Base-by-base conservation (phyloP, 805 yeast genomes). In the Geotrichum ghanense region DNA sequence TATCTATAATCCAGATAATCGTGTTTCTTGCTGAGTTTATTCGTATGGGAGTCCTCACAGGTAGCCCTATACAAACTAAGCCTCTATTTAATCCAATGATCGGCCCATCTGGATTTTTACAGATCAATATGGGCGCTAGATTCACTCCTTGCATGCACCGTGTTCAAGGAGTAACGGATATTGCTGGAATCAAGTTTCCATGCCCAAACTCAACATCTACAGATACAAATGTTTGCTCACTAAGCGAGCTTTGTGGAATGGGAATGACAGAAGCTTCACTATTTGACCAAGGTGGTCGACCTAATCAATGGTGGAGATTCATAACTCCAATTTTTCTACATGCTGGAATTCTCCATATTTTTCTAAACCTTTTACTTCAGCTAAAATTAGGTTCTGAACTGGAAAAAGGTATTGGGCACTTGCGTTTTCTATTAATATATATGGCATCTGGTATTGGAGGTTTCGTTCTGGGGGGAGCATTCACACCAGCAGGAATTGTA, bases 51-150 rank as follows among this genome's bases (percentile, higher is more conserved):
- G 54, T 59, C 3, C 65, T 75, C 41, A 81, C 88, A 0, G 84
- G 85, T 2, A 69, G 74, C 14, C 76, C 81, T 2, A 72, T 82
- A 50, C 85, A 78, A 57, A 78, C 84, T 0, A 61, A 78, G 53
- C 89, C 89, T 3, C 74, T 76, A 50, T 79, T 82, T 66, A 82
- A 82, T 58, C 89, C 88, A 3, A 81, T 82, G 88, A 59, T 82
- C 22, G 89, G 89, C 1, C 89, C 89, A 10, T 79, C 86, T 2
- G 64, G 80, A 0, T 79, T 79, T 54, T 66, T 81, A 1, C 70
- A 77, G 56, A 79, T 82, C 48, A 74, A 78, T 53, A 73, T 79
- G 73, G 89, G 89, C 1, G 80, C 86, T 2, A 60, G 88, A 24
- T 82, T 79, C 58, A 70, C 74, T 1, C 86, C 88, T 0, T 82